Conservation (phyloP, 139 green algal genomes). For the Picochlorum sp. region DNA sequence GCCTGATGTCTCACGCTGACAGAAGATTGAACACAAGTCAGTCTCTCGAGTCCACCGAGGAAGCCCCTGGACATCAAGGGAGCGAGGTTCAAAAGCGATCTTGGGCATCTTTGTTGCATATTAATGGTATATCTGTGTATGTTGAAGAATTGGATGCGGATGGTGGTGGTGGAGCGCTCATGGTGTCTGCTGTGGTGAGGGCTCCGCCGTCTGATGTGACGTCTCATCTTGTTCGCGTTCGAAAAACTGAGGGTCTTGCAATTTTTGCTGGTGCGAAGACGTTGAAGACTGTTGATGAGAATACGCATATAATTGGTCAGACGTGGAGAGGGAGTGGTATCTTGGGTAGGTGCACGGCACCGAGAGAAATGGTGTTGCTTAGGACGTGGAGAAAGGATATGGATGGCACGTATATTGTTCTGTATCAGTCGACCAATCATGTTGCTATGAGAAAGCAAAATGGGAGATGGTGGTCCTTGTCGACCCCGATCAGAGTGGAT, state of each 20-base stretch:
- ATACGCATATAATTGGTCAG: slow-evolving; percentile 24
- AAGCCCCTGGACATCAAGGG: too few species aligned
- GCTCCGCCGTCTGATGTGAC: slow-evolving; percentile 27
- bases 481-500: slow-evolving; percentile 23
- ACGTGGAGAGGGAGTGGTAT: slow-evolving; percentile 9
- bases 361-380: slow-evolving; percentile 32
- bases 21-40: too few species aligned
- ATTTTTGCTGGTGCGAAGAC: slow-evolving; percentile 16
- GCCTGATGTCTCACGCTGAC: too few species aligned
- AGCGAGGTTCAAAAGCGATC: neutral
- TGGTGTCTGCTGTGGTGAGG: slow-evolving; percentile 39
- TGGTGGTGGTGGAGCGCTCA: slow-evolving; percentile 35
- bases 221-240: slow-evolving; percentile 13
- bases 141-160: slow-evolving; percentile 24
- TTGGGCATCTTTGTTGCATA: slow-evolving; percentile 20
- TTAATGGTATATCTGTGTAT: slow-evolving; percentile 32
- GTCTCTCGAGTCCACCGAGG: too few species aligned
- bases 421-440: slow-evolving; percentile 34
- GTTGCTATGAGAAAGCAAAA: neutral
- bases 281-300: slow-evolving; percentile 18
- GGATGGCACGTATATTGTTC: slow-evolving; percentile 45
- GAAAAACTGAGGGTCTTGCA: slow-evolving; percentile 20
- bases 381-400: slow-evolving; percentile 40
- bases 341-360: slow-evolving; percentile 5
- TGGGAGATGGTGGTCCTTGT: slow-evolving; percentile 16